These are phyloP conservation scores for Pascua sp. DNA, from an alignment of 1,284 basidiomycete genomes.

Conservation along the genomic window DNA sequence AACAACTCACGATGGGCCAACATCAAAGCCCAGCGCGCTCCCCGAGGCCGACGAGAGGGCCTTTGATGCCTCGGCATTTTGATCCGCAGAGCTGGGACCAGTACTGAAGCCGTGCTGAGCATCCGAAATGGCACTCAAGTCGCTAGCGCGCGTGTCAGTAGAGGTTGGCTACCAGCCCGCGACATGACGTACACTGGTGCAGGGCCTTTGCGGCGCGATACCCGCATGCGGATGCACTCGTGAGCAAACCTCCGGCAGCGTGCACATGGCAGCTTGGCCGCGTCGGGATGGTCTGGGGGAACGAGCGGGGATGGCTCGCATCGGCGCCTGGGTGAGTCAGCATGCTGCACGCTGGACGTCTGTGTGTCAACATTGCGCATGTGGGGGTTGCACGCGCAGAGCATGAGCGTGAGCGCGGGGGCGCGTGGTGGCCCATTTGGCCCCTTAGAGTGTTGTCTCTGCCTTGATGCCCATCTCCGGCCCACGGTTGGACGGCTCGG, in stretches of 20 bases:
- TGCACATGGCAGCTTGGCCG: slow-evolving; percentile 41
- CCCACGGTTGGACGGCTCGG: not conserved
- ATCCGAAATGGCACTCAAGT: slow-evolving; percentile 32
- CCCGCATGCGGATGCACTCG: slow-evolving; percentile 38
- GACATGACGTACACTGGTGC: slow-evolving; percentile 34
- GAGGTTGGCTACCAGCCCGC: not conserved
- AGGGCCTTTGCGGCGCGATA: slow-evolving; percentile 36
- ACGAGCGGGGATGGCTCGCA: slow-evolving; percentile 45
- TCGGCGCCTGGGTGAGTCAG: slow-evolving; percentile 39
- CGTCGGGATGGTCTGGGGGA: slow-evolving; percentile 38
- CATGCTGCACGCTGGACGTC: not conserved
- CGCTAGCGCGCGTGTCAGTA: not conserved
- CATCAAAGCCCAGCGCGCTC: slow-evolving; percentile 1
- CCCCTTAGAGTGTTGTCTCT: not conserved
- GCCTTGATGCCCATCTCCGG: not conserved
- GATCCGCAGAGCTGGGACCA: not conserved
- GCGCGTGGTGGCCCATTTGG: too few species aligned
- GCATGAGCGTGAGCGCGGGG: too few species aligned
- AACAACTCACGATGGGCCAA: not conserved
- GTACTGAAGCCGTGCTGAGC: slow-evolving; percentile 27
- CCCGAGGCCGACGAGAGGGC: not conserved
- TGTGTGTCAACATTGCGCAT: too few species aligned
- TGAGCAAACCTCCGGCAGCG: slow-evolving; percentile 41
- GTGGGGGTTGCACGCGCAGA: too few species aligned
- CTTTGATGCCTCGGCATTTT: not conserved